Base-by-base conservation (phyloP, 192 early-diverging fungal species). In the Gonapodya prolifera region DNA sequence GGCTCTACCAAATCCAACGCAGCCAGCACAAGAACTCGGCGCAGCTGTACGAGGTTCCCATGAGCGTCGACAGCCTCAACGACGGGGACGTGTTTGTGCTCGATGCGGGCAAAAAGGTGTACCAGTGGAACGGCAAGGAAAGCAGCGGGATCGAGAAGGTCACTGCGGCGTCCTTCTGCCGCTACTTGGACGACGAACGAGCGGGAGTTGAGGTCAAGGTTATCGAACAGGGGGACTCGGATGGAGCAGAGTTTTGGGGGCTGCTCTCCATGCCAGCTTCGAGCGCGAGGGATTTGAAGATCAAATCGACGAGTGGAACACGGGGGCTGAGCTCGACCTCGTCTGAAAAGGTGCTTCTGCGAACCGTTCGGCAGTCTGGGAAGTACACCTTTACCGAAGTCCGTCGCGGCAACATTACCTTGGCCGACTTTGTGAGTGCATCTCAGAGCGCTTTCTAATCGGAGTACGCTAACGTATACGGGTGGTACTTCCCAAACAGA, bases 21-120 rank as follows among this genome's bases (percentile, higher is more conserved):
- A 74, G 69, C 33, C 77, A 76, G 69, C 16, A 36, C 0, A 81
- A 79, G 75, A 81, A 78, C 17, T 84, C 79, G 23, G 83, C 92
- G 45, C 83, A 89, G 28, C 82, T 93, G 75, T 78, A 82, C n/a
- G 86, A 94, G 82, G 91, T 92, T 0, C 79, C 84, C 23, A 70
- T 86, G 35, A 75, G 82, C 17, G 77, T 79, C 71, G 79, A 79
- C 2, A 87, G 85, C 33, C 80, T 94, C 32, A 92, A 91, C 82
- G 83, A 84, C 23, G 90, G 88, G 0, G 92, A 92, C 78, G 92
- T 93, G 18, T 94, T 94, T 82, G 83, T 94, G 13, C 75, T 92
- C 30, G 92, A 94, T 79, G 81, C 80, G 0, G 93, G 92, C n/a
- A 81, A 87, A 34, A 79, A 83, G 1, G 81, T 94, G 34, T 86